Base-by-base conservation (phyloP, 2,329 filamentous ascomycete genomes). In the Colletotrichum coccodes region DNA sequence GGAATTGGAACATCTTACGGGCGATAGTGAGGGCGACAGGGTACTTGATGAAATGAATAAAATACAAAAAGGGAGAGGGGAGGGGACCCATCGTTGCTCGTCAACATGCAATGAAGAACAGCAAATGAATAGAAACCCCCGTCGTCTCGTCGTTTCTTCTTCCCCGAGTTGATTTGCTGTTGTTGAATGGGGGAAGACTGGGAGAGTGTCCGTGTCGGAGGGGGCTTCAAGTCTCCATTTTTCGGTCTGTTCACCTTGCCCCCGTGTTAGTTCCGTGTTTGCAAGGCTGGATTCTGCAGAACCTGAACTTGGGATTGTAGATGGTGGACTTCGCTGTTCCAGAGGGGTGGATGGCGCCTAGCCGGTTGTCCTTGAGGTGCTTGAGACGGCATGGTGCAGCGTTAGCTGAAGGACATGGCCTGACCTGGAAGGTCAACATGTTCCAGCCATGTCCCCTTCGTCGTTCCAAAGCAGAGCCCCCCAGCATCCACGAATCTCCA, bases 241-340 rank as follows among this genome's bases (percentile, higher is more conserved):
- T 21, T 12, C 12, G 14, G 28, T 12, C 6, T 47, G n/a, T 47
- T 16, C n/a, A 26, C 40, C 56, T 34, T 28, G 30, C 38, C 40
- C 28, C 30, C 30, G n/a, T 58, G 42, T n/a, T 46, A 58, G 32
- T 59, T 59, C 30, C 36, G 34, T 52, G 57, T 70, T 68, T 61
- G 57, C 57, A 63, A 63, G 64, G 64, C 58, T 70, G 57, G 34
- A 28, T 49, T 52, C 50, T 63, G 62, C 44, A 58, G 49, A 57
- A n/a, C n/a, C n/a, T n/a, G n/a, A 42, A 30, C 21, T 68, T 64
- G 66, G 49, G 47, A 52, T 44, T 61, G 49, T n/a, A 32, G n/a
- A 23, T 30, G 26, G 26, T 32, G 56, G 34, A 53, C 49, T 49
- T 65, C 61, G 44, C 54, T 38, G 61, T 60, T 69, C 66, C 66